Percentiles rank a stretch among this genome's conserved stretches.
These are phyloP conservation scores for Crepidotus variabilis DNA, from an alignment of 768 basidiomycete genomes.

Conservation along the genomic window DNA sequence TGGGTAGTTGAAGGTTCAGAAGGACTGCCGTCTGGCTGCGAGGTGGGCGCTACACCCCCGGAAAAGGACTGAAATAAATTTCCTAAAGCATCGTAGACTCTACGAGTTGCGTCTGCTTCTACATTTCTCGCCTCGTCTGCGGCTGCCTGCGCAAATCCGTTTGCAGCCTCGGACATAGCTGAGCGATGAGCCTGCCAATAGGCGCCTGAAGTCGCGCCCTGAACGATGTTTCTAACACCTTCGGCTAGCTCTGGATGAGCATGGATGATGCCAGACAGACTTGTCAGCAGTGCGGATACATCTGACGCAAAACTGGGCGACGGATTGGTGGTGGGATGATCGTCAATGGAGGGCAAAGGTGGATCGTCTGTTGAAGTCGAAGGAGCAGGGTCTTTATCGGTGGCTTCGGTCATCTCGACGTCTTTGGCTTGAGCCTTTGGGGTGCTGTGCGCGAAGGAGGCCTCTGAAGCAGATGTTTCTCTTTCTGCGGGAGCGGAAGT, in stretches of 20 bases:
- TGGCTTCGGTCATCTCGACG: slow-evolving; percentile 11
- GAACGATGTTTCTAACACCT: slow-evolving; percentile 57
- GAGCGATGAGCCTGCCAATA: slow-evolving; percentile 70
- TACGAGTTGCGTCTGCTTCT: slow-evolving; percentile 63
- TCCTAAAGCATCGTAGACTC: slow-evolving; percentile 61
- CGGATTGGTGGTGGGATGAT: slow-evolving; percentile 12
- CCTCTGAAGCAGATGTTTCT: neutral
- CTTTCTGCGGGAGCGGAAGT: neutral
- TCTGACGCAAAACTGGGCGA: slow-evolving; percentile 57
- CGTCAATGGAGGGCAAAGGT: neutral
- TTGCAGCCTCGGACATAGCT: slow-evolving; percentile 53
- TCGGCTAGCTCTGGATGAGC: slow-evolving; percentile 73
- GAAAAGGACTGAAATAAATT: slow-evolving; percentile 54
- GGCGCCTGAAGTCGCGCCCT: slow-evolving; percentile 57
- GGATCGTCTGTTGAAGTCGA: slow-evolving; percentile 14
- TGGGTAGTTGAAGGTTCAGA: too few species aligned
- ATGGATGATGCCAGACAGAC: slow-evolving; percentile 50
- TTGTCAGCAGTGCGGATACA: slow-evolving; percentile 55
- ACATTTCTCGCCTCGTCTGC: slow-evolving; percentile 42
- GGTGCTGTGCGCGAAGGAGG: slow-evolving; percentile 31
- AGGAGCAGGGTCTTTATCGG: slow-evolving; percentile 42
- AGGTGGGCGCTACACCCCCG: slow-evolving; percentile 5
- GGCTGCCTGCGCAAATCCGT: slow-evolving; percentile 47
- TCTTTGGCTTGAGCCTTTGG: slow-evolving; percentile 24
- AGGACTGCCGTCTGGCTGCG: neutral